Evolutionary conservation across 345 rosid genomes (phyloP).

Genomic region (Stellera chamaejasme): DNA sequence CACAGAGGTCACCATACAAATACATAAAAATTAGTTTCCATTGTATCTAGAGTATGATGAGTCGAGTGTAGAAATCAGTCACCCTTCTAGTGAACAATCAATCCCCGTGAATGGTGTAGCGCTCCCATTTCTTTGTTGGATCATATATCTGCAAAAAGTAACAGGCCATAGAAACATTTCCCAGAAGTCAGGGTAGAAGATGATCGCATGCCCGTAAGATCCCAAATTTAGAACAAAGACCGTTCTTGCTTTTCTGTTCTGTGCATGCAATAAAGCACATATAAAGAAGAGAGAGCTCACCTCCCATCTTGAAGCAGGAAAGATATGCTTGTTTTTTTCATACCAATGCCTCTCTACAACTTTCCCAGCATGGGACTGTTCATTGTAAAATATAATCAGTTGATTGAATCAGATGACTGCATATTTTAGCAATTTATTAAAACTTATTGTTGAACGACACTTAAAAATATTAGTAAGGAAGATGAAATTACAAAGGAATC

Average conservation of each 20-base stretch:
- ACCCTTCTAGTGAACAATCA: conserved; percentile 16
- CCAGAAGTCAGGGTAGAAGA: background rate
- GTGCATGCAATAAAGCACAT: too few species aligned
- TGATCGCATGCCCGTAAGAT: too few species aligned
- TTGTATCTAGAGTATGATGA: too few species aligned
- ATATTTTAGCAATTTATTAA: background rate
- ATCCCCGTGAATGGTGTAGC: conserved; percentile 93
- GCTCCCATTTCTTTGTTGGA: conserved; percentile 87
- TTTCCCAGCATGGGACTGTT: conserved; percentile 97
- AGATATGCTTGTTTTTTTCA: conserved; percentile 97
- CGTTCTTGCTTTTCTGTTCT: too few species aligned
- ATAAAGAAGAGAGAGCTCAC: conserved; percentile 21
- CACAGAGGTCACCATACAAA: too few species aligned
- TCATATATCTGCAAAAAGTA: conserved; percentile 58
- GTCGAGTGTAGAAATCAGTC: too few species aligned
- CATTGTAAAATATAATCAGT: conserved; percentile 1
- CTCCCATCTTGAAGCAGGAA: conserved; percentile 99
- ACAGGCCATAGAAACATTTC: background rate
- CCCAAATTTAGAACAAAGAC: too few species aligned
- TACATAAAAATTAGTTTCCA: too few species aligned
- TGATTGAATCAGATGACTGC: background rate
- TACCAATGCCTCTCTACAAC: conserved; percentile 99
- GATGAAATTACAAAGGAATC: too few species aligned
- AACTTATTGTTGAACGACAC: too few species aligned
- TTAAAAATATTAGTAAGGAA: too few species aligned